Base-by-base conservation (phyloP, 2,329 filamentous ascomycete species). In the Epichloe brachyelytri region DNA sequence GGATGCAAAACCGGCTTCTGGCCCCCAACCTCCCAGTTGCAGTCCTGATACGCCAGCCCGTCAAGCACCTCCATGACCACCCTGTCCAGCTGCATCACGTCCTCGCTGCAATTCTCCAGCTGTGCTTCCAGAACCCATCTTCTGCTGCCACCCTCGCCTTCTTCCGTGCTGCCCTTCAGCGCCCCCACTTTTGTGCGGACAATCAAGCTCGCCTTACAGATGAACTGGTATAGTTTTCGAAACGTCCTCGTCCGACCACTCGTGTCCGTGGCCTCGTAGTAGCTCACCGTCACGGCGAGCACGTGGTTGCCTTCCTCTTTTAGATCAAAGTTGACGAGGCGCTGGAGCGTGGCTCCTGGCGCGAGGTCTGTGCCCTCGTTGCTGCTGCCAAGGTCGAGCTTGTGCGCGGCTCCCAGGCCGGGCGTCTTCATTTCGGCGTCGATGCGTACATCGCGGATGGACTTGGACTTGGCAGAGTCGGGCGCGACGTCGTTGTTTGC, bases 341-440 rank as follows among this genome's bases (percentile, higher is more conserved):
- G 83, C 66, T 97, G 91, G 46, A 95, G 62, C 30, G 87, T 90
- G 46, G 79, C 73, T 2, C 81, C 83, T 0, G 79, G 71, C 1
- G 70, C 69, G 0, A 87, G 73, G 59, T 84, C 80, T 15, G 54
- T 54, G 8, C 55, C 57, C 33, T 36, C 51, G 15, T 46, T 43
- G 50, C 51, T 43, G 50, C 51, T 40, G 30, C 49, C 48, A n/a
- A 95, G 73, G 2, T 78, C 69, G 2, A 89, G 75, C 34, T 82
- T 81, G 51, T 85, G 80, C 3, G 84, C 82, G 0, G 68, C 60
- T 22, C 68, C 64, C 19, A 59, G 54, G n/a, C 73, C 72, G 6
- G 93, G 91, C 0, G 90, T 95, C 71, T 97, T 94, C 84, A 98
- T 94, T 68, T 96, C 90, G 0, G 90, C 93, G 51, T 86, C 80